Evolutionary conservation across 495 filamentous ascomycete genomes (phyloP).

Genomic region (Tuber calosporum): DNA sequence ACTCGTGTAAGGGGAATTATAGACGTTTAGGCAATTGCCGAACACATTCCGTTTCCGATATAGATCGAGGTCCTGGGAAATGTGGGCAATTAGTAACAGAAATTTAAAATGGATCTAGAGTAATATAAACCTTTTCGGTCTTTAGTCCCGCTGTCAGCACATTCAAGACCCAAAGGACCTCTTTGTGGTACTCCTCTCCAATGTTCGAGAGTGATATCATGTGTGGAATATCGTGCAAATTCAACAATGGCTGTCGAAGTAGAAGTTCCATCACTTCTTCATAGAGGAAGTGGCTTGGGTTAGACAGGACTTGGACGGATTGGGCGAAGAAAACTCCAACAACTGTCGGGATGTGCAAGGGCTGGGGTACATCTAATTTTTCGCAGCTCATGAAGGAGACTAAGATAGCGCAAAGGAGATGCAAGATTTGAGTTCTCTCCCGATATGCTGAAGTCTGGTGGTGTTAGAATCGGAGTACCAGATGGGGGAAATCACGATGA

Average conservation of each 20-base stretch:
- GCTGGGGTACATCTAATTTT: conserved; percentile 43
- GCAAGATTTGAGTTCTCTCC: conserved; percentile 66
- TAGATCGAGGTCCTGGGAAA: conserved; percentile 62
- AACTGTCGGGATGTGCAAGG: conserved; percentile 57
- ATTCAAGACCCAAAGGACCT: conserved; percentile 74
- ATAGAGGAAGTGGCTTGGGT: conserved; percentile 78
- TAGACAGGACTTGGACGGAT: conserved; percentile 58
- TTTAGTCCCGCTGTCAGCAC: conserved; percentile 64
- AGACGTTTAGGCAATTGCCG: conserved; percentile 66
- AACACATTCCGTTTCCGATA: conserved; percentile 74
- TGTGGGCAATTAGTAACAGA: not conserved
- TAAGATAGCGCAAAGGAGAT: conserved; percentile 68
- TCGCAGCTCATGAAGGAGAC: conserved; percentile 49
- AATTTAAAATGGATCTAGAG: not conserved
- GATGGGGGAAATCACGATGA: not conserved
- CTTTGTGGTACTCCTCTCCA: conserved; percentile 66
- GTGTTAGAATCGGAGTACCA: conserved; percentile 58
- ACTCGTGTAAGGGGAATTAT: conserved; percentile 58
- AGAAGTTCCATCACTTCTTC: conserved; percentile 80
- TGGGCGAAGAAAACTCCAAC: conserved; percentile 66
- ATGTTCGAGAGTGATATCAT: conserved; percentile 60
- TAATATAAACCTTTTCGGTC: conserved; percentile 48
- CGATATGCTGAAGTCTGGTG: conserved; percentile 63
- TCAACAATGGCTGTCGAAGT: conserved; percentile 65
- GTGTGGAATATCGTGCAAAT: conserved; percentile 65